Evolutionary conservation across 2,329 filamentous ascomycete species (phyloP), one percentile per base, ranked within the genome.

Genomic region (Helminthosporium solani): DNA sequence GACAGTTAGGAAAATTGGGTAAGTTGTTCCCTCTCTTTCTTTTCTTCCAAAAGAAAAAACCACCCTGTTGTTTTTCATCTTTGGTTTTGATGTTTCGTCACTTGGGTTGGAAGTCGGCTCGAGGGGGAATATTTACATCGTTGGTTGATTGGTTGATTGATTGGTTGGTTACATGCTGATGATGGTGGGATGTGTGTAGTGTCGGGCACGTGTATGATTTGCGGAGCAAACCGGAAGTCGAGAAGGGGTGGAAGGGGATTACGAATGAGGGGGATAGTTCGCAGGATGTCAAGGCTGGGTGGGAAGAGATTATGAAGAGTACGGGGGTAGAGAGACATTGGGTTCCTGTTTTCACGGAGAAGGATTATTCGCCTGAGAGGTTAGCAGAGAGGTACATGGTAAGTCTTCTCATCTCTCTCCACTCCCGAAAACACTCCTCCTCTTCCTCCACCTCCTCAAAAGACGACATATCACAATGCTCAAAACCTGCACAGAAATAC

Each of bases 131-230:
- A n/a, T n/a, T n/a, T n/a, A n/a, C n/a, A n/a, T n/a, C 16, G 16
- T 35, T 38, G 35, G 15, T 36, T 18, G 8, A 4, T 16, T n/a
- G n/a, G n/a, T n/a, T n/a, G n/a, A n/a, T n/a, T n/a, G n/a, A n/a
- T n/a, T n/a, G n/a, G n/a, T n/a, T n/a, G n/a, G n/a, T n/a, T n/a
- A n/a, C n/a, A n/a, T n/a, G n/a, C n/a, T n/a, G n/a, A n/a, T n/a
- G n/a, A n/a, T n/a, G n/a, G n/a, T n/a, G n/a, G n/a, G n/a, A 18
- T 2, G 20, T 3, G 12, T 2, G 12, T 20, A 42, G 45, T 4
- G 80, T 92, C 54, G 77, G 73, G 19, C 75, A 78, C 52, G 78
- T 88, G 41, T 90, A 84, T 64, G 87, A 90, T 70, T 73, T 90
- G 8, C 79, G 87, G 44, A 85, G 81, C 20, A 67, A 70, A 15